Evolutionary conservation across 352 stramenopile genomes (phyloP), one percentile per base, ranked within the genome.

Genomic region (Globisporangium cederbergense): DNA sequence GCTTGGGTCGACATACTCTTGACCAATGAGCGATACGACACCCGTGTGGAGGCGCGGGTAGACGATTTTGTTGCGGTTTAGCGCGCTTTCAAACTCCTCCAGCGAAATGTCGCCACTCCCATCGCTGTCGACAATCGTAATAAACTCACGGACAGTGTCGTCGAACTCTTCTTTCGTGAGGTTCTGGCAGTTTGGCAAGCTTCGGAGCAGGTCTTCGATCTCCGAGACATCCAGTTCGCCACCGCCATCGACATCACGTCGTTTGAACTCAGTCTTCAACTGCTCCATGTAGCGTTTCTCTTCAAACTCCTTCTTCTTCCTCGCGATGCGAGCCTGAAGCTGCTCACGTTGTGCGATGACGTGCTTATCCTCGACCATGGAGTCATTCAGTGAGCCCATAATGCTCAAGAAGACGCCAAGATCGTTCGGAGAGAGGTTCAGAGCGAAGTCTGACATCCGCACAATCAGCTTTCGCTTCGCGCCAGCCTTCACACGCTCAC

Each of bases 331-430:
- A 52, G 70, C 65, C 25, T 86, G 68, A 0, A 75, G 64, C 16
- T 77, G 68, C 28, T 83, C 66, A n/a, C 80, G 76, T 20, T 86
- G 73, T 16, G 76, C 77, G 32, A 92, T 61, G 1, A 91, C 80
- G n/a, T 71, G 73, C 51, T 73, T 71, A 49, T 91, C 84, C 65
- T 92, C 82, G 20, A 83, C 78, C 79, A 91, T 81, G 0, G 86
- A 79, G 46, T 88, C 86, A 45, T 75, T 86, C 14, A 96, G 68
- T 13, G 83, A 75, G 2, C 60, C 60, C 52, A 86, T 51, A 68
- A 96, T 94, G 57, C 83, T 90, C 32, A 90, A 68, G n/a, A 96
- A 76, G 1, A 96, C 76, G 28, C 86, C 80, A 40, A 96, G 62
- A 63, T 96, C 86, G 42, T 88, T 86, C 22, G 84, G 68, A 0